Percentiles rank a stretch among this genome's conserved stretches.
These are phyloP conservation scores for Agapanthus africanus DNA, from an alignment of 106 monocot genomes.

Conservation along the genomic window DNA sequence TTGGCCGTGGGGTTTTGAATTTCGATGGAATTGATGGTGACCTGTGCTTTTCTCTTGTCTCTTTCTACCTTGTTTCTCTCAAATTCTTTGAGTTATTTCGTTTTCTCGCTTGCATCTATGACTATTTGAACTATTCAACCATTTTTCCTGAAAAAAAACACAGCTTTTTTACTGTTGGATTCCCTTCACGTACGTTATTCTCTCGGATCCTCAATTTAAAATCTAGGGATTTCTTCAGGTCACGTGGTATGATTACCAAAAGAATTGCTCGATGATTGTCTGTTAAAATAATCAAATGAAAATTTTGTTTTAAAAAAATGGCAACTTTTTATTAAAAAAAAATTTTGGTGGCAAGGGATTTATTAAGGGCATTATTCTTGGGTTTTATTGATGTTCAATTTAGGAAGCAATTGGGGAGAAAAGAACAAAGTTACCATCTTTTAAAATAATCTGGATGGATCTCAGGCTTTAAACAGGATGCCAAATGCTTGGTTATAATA, in stretches of 20 bases:
- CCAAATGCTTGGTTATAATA: background rate
- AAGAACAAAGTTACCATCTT: background rate
- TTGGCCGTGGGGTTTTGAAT: background rate
- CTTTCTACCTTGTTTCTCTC: background rate
- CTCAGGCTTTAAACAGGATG: background rate
- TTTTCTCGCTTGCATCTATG: background rate
- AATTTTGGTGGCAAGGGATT: slow-evolving; percentile 5
- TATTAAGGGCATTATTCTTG: background rate
- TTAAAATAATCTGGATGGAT: background rate
- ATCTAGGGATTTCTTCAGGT: no score
- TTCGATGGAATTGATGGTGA: background rate
- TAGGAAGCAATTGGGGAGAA: background rate
- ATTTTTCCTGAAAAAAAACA: slow-evolving; percentile 4
- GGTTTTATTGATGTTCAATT: background rate
- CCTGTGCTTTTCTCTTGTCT: background rate
- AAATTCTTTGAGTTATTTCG: background rate
- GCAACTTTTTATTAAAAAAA: background rate
- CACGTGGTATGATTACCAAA: slow-evolving; percentile 2
- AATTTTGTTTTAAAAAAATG: background rate
- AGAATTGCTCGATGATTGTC: background rate
- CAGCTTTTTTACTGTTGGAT: slow-evolving; percentile 22
- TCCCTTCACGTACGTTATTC: slow-evolving; percentile 22
- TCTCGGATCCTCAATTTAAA: slow-evolving; percentile 11
- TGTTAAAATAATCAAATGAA: no score
- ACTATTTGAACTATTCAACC: background rate